A percentile compares a stretch with the other conserved stretches of the same genome.
Evolutionary conservation across 129 eudicot species (phyloP).

Genomic region (Tagetes patula): DNA sequence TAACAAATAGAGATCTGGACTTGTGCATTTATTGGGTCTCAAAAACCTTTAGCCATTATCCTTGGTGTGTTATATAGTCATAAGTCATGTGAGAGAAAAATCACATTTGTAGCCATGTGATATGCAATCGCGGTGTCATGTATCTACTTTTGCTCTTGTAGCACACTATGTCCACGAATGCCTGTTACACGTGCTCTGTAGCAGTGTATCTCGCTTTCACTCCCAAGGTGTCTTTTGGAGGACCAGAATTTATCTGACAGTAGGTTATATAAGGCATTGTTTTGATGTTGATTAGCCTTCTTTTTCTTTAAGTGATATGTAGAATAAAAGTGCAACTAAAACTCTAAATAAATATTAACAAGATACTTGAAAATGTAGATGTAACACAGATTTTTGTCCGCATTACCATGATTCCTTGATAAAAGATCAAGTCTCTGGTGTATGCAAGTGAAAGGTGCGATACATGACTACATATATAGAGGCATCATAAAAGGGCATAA

Average conservation of each 20-base stretch:
- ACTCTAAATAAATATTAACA: background rate
- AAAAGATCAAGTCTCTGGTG: background rate
- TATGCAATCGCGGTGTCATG: background rate
- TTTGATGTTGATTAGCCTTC: background rate
- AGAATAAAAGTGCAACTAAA: background rate
- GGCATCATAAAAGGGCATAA: background rate
- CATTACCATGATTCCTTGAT: background rate
- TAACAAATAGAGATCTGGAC: background rate
- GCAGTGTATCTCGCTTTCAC: background rate
- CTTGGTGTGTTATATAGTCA: background rate
- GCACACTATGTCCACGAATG: too few species aligned
- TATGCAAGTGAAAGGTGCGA: background rate
- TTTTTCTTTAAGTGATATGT: background rate
- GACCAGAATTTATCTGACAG: background rate
- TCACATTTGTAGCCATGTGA: background rate
- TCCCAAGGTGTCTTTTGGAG: background rate
- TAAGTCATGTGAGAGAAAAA: background rate
- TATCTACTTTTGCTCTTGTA: too few species aligned
- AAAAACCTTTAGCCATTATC: background rate
- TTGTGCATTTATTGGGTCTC: background rate
- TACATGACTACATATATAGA: background rate
- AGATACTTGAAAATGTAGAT: background rate
- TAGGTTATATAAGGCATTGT: background rate
- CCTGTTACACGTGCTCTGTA: too few species aligned
- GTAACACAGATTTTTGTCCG: background rate